Conservation (phyloP, 2,329 filamentous ascomycete genomes). For the Sclerotinia trifoliorum region DNA sequence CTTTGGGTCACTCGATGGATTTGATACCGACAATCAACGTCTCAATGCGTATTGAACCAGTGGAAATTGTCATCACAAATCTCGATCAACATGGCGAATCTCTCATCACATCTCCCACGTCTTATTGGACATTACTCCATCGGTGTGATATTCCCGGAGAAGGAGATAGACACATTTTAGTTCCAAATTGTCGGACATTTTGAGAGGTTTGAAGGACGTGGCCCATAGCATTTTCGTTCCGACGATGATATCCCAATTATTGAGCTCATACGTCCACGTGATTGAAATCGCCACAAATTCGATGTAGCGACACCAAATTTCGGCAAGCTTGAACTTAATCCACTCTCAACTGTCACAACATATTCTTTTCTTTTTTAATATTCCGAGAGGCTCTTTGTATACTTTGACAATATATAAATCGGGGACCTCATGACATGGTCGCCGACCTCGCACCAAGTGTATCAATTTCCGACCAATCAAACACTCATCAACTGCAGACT, state of each 20-base stretch:
- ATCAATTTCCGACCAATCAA: constrained; percentile 23
- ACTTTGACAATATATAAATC: constrained; percentile 17
- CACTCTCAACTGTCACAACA: constrained; percentile 8
- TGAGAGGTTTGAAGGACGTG: constrained; percentile 2
- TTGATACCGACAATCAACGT: not conserved
- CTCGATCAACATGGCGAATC: not conserved
- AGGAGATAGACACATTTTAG: not conserved
- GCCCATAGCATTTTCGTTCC: constrained; percentile 10
- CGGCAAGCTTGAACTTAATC: constrained; percentile 15
- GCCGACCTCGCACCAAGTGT: constrained; percentile 21
- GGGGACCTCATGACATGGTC: constrained; percentile 21
- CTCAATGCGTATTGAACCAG: not conserved
- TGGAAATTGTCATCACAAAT: not conserved
- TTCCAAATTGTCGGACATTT: not conserved
- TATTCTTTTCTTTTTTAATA: constrained; percentile 5
- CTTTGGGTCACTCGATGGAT: not conserved
- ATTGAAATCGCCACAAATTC: constrained; percentile 14
- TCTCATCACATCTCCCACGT: not conserved
- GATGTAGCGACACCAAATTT: constrained; percentile 2
- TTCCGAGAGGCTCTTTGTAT: constrained; percentile 7
- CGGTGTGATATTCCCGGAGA: not conserved
- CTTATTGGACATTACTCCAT: not conserved
- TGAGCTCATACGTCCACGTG: constrained; percentile 5
- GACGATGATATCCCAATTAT: constrained; percentile 1
- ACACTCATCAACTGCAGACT: constrained; percentile 6